Evolutionary conservation across 345 rosid species (phyloP).

Genomic region (Geranium brycei): DNA sequence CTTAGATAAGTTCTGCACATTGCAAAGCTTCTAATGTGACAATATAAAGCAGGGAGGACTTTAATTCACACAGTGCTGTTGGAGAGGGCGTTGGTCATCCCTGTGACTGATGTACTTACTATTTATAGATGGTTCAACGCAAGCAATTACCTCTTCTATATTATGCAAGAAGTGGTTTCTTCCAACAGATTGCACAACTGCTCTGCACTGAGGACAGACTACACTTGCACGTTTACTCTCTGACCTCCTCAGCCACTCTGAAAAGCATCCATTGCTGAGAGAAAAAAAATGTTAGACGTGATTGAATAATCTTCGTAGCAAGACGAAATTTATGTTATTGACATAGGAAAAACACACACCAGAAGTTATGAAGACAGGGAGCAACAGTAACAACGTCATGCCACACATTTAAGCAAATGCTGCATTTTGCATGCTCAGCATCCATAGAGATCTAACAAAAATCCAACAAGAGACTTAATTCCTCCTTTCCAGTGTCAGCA

Average conservation of each 20-base stretch:
- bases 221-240: constrained; percentile 50
- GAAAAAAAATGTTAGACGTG: too few species aligned
- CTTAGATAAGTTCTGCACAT: too few species aligned
- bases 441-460: constrained; percentile 52
- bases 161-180: constrained; percentile 67
- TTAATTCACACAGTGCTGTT: too few species aligned
- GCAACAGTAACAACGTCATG: constrained; percentile 86
- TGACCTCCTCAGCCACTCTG: constrained; percentile 84
- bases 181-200: constrained; percentile 66
- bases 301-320: too few species aligned
- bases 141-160: constrained; percentile 56
- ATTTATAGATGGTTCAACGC: not conserved
- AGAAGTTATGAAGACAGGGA: constrained; percentile 93
- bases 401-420: constrained; percentile 89
- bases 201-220: constrained; percentile 89
- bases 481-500: not conserved
- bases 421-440: constrained; percentile 69
- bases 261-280: constrained; percentile 87
- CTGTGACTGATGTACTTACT: not conserved
- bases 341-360: constrained; percentile 25
- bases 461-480: too few species aligned
- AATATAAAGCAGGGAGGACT: too few species aligned
- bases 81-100: too few species aligned
- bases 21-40: too few species aligned
- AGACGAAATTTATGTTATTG: too few species aligned